A percentile compares a stretch with the other conserved stretches of the same genome.
phyloP scores from a whole-genome alignment of 345 rosid species.

The Citrus trifoliata region DNA sequence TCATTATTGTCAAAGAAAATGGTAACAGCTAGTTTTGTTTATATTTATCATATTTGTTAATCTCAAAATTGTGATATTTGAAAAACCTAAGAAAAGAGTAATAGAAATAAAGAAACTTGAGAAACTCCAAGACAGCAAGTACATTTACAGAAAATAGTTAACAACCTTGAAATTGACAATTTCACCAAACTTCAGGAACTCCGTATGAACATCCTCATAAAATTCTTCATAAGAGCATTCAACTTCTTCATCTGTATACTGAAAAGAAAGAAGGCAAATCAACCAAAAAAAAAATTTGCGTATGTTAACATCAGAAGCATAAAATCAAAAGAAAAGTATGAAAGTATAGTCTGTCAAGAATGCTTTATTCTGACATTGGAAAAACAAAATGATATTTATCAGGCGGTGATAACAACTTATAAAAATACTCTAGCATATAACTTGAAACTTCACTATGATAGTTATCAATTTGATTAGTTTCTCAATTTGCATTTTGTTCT shows the following conservation, averaged over 20 bases:
- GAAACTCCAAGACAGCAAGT: neutral
- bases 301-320: neutral
- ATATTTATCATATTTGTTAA: neutral
- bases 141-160: slow-evolving; percentile 11
- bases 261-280: slow-evolving; percentile 30
- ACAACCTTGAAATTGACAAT: slow-evolving; percentile 91
- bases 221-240: slow-evolving; percentile 80
- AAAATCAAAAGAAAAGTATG: neutral
- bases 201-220: slow-evolving; percentile 97
- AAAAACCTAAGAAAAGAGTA: neutral
- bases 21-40: neutral
- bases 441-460: neutral
- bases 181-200: slow-evolving; percentile 92
- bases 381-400: neutral
- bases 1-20: neutral
- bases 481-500: neutral
- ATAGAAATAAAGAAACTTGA: neutral
- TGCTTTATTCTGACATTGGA: neutral
- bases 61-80: neutral
- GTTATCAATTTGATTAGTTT: neutral
- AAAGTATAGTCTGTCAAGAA: neutral
- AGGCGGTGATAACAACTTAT: neutral
- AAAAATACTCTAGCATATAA: neutral
- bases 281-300: slow-evolving; percentile 7
- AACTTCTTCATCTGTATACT: slow-evolving; percentile 94